Evolutionary conservation across 2,329 filamentous ascomycete genomes (phyloP).

Genomic region (Trichoderma aggressivum): DNA sequence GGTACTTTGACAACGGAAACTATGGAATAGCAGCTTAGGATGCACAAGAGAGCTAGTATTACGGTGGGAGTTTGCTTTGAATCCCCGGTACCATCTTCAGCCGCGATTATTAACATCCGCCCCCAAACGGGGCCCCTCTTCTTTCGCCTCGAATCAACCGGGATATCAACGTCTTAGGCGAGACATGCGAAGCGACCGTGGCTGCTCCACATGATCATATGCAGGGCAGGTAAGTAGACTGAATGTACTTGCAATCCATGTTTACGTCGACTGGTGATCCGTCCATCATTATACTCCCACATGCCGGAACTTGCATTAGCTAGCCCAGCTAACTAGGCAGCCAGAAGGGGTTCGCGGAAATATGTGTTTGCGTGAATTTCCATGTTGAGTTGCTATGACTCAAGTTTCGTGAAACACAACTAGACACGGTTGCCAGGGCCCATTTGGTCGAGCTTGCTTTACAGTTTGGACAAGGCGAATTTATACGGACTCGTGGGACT

Average conservation of each 20-base stretch:
- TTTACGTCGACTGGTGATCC: not conserved
- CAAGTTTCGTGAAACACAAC: not conserved
- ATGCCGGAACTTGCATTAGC: not conserved
- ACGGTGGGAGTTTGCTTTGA: not conserved
- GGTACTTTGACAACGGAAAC: not conserved
- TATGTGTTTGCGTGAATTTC: not conserved
- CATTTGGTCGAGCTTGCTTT: not conserved
- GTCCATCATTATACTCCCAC: not conserved
- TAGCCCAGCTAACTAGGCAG: not conserved
- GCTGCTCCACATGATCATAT: constrained; percentile 4
- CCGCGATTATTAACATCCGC: constrained; percentile 13
- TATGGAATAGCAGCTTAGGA: not conserved
- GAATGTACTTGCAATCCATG: not conserved
- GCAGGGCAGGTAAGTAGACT: not conserved
- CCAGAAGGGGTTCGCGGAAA: not conserved
- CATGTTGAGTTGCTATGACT: not conserved
- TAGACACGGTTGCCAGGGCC: not conserved
- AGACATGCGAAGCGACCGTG: not conserved
- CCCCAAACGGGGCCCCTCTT: constrained; percentile 9
- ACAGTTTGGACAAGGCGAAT: not conserved
- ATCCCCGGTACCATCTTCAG: not conserved
- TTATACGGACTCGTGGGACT: not conserved
- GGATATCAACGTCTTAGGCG: not conserved
- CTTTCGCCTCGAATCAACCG: not conserved
- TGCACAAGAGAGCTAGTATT: not conserved